phyloP scores from a whole-genome alignment of 2,329 filamentous ascomycete species.

The Macroventuria anomochaeta region DNA sequence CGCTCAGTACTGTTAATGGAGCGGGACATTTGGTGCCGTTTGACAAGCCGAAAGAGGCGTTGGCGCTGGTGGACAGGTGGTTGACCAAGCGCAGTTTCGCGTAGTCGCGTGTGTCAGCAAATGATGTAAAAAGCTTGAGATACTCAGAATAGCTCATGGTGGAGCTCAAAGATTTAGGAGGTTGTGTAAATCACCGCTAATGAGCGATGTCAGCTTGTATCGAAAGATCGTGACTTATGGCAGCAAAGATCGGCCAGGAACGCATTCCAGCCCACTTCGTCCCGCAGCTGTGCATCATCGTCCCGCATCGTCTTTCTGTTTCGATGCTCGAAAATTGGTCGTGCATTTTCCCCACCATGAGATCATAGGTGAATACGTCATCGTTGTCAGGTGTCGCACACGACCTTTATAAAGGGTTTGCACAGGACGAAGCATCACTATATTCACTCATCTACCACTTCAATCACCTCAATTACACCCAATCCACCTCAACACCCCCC shows the following conservation, averaged over 20 bases:
- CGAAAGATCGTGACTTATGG: slow-evolving; percentile 9
- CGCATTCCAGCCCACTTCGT: slow-evolving; percentile 11
- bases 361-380: slow-evolving; percentile 34
- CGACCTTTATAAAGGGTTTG: slow-evolving; percentile 21
- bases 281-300: slow-evolving; percentile 18
- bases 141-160: not conserved
- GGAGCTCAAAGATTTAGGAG: not conserved
- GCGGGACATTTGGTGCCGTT: slow-evolving; percentile 53
- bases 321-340: slow-evolving; percentile 25
- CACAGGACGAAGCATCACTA: slow-evolving; percentile 2
- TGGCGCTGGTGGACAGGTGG: slow-evolving; percentile 41
- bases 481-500: not conserved
- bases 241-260: slow-evolving; percentile 15
- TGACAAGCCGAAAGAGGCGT: slow-evolving; percentile 41
- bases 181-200: slow-evolving; percentile 14
- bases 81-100: slow-evolving; percentile 40
- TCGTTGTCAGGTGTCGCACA: slow-evolving; percentile 18
- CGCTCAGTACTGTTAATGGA: slow-evolving; percentile 47
- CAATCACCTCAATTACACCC: not conserved
- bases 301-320: slow-evolving; percentile 16
- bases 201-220: not conserved
- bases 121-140: not conserved
- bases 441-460: slow-evolving; percentile 3
- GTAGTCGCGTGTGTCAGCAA: slow-evolving; percentile 19
- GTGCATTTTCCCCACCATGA: slow-evolving; percentile 34